A percentile compares a stretch with the other conserved stretches of the same genome.
These are phyloP conservation scores for Excoecaria cochinchinensis DNA, from an alignment of 345 rosid genomes.

Conservation along the genomic window DNA sequence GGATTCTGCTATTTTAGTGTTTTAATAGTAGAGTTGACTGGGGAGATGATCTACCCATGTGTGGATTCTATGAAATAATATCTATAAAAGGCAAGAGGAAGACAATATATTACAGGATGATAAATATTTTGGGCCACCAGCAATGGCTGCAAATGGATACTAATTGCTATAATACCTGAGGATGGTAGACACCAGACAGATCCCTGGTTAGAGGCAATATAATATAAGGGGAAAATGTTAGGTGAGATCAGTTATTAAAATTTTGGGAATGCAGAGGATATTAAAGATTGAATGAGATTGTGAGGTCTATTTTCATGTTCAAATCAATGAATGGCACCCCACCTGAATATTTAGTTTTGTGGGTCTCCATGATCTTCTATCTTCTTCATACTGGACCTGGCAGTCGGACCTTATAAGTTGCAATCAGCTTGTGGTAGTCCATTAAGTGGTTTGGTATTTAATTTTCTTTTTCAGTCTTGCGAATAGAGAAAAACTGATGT, in stretches of 20 bases:
- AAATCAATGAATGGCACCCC: not conserved
- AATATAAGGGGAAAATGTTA: not conserved
- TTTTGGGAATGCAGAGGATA: not conserved
- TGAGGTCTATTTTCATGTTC: not conserved
- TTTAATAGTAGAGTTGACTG: not conserved
- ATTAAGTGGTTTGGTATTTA: too few species aligned
- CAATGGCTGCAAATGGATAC: too few species aligned
- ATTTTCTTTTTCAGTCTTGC: too few species aligned
- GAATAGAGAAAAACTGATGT: too few species aligned
- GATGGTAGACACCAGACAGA: not conserved
- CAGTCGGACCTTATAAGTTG: too few species aligned
- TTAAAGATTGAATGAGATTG: not conserved
- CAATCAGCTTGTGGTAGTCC: too few species aligned
- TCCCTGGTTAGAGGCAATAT: not conserved
- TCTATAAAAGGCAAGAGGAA: not conserved
- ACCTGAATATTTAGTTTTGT: conserved; percentile 8
- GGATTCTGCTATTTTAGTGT: not conserved
- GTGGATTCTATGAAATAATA: not conserved
- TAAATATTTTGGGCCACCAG: not conserved
- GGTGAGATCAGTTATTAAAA: not conserved
- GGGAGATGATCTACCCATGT: not conserved
- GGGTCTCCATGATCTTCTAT: not conserved
- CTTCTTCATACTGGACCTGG: too few species aligned
- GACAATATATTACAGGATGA: not conserved
- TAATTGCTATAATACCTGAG: not conserved